A percentile compares a stretch with the other conserved stretches of the same genome.
Evolutionary conservation across 2,329 filamentous ascomycete species (phyloP).

Genomic region (Onygenales sp.): DNA sequence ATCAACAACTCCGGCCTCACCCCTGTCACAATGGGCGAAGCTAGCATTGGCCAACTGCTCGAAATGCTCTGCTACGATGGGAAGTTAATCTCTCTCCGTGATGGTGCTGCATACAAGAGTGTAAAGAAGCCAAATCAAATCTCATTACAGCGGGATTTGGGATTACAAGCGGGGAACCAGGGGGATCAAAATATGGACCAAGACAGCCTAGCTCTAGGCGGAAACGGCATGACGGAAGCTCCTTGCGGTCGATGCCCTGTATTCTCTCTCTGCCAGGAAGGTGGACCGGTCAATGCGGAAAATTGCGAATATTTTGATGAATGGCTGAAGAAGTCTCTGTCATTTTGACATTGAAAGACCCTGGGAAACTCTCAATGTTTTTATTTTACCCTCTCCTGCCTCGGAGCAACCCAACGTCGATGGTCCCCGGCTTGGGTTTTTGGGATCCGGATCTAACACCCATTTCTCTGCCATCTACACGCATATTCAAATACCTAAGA

Average conservation of each 20-base stretch:
- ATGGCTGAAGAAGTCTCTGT: constrained; percentile 54
- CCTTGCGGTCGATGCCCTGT: constrained; percentile 90
- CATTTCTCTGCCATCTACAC: too few relatives aligned
- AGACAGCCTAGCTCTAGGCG: constrained; percentile 34
- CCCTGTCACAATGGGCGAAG: constrained; percentile 57
- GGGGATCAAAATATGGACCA: constrained; percentile 21
- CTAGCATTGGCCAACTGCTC: constrained; percentile 74
- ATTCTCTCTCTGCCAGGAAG: constrained; percentile 83
- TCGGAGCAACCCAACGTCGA: too few relatives aligned
- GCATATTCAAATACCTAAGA: too few relatives aligned
- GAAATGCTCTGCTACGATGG: constrained; percentile 86
- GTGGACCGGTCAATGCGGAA: constrained; percentile 78
- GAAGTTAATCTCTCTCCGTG: constrained; percentile 56
- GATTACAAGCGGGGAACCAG: constrained; percentile 21
- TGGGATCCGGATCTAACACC: too few relatives aligned
- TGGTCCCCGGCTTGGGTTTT: too few relatives aligned
- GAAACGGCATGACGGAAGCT: constrained; percentile 74
- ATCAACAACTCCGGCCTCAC: constrained; percentile 62
- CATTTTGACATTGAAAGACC: constrained; percentile 18
- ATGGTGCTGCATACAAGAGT: constrained; percentile 41
- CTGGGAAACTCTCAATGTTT: too few relatives aligned
- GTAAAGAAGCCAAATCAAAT: constrained; percentile 29
- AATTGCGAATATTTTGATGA: constrained; percentile 86
- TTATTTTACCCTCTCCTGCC: too few relatives aligned
- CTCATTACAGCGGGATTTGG: constrained; percentile 24